A percentile compares a stretch with the other conserved stretches of the same genome.
These are phyloP conservation scores for Funneliformis mosseae DNA, from an alignment of 192 early-diverging fungal species.

Conservation along the genomic window DNA sequence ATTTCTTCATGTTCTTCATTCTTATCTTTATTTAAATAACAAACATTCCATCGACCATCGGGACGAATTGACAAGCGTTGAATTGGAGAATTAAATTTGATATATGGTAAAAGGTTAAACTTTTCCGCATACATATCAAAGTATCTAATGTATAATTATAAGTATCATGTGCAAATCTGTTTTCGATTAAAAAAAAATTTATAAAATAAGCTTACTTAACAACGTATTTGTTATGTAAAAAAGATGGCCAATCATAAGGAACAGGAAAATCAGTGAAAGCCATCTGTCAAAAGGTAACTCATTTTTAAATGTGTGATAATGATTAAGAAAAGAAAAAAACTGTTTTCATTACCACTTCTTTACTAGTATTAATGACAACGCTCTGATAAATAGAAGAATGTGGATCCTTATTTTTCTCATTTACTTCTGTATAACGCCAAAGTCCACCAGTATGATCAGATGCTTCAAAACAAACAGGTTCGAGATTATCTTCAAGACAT, in stretches of 20 bases:
- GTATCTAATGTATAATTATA: constrained; percentile 13
- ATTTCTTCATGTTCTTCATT: constrained; percentile 46
- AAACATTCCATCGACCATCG: constrained; percentile 35
- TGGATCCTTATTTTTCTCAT: constrained; percentile 43
- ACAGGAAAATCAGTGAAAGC: constrained; percentile 63
- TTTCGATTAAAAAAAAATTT: too few species aligned
- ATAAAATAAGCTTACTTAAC: constrained; percentile 33
- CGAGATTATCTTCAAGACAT: constrained; percentile 50
- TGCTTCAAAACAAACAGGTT: constrained; percentile 60
- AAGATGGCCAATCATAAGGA: constrained; percentile 62
- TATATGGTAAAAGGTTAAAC: constrained; percentile 53
- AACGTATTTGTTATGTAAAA: constrained; percentile 51
- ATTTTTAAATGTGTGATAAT: too few species aligned
- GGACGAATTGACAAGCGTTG: constrained; percentile 47
- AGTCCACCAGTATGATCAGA: constrained; percentile 52
- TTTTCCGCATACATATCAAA: constrained; percentile 54
- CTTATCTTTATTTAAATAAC: background rate
- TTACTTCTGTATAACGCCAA: constrained; percentile 58
- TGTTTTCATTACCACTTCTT: constrained; percentile 39
- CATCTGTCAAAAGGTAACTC: background rate
- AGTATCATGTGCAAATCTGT: too few species aligned
- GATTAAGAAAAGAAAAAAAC: too few species aligned
- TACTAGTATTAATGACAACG: constrained; percentile 61
- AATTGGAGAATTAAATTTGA: constrained; percentile 57
- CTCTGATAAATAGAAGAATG: constrained; percentile 61